These are phyloP conservation scores for Lactarius hatsudake DNA, from an alignment of 768 basidiomycete genomes.

Conservation along the genomic window DNA sequence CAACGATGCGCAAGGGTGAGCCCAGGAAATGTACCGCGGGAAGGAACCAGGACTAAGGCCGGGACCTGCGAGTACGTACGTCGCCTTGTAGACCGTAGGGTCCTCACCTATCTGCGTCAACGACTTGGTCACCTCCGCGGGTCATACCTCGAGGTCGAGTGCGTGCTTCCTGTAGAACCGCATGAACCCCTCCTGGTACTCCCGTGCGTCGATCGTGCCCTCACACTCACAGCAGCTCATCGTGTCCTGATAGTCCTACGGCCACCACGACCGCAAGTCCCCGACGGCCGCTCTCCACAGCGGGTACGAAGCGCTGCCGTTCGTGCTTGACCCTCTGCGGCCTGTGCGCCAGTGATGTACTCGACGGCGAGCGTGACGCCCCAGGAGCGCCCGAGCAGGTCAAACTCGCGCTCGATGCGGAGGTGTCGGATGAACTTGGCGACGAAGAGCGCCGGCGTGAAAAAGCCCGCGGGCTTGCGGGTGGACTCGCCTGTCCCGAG, in stretches of 20 bases:
- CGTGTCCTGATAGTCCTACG: background rate
- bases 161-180: slow-evolving; percentile 34
- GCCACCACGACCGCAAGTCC: background rate
- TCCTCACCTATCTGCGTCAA: slow-evolving; percentile 34
- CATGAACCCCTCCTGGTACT: slow-evolving; percentile 32
- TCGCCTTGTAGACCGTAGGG: slow-evolving; percentile 38
- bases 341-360: slow-evolving; percentile 29
- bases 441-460: slow-evolving; percentile 50
- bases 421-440: slow-evolving; percentile 50
- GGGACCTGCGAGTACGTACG: slow-evolving; percentile 28
- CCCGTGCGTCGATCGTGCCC: slow-evolving; percentile 17
- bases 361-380: slow-evolving; percentile 46
- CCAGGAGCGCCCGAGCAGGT: slow-evolving; percentile 44
- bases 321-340: slow-evolving; percentile 34
- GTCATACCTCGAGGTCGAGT: slow-evolving; percentile 33
- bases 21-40: too few relatives aligned
- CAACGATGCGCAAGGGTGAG: background rate
- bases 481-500: slow-evolving; percentile 53
- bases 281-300: slow-evolving; percentile 30
- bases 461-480: slow-evolving; percentile 47
- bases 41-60: background rate
- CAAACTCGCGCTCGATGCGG: slow-evolving; percentile 43
- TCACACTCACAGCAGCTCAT: too few relatives aligned
- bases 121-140: slow-evolving; percentile 30
- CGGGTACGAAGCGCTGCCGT: slow-evolving; percentile 33